Percentiles rank a stretch among this genome's conserved stretches.
Evolutionary conservation across 208 protist species (phyloP).

Genomic region (Angomonas desouzai): DNA sequence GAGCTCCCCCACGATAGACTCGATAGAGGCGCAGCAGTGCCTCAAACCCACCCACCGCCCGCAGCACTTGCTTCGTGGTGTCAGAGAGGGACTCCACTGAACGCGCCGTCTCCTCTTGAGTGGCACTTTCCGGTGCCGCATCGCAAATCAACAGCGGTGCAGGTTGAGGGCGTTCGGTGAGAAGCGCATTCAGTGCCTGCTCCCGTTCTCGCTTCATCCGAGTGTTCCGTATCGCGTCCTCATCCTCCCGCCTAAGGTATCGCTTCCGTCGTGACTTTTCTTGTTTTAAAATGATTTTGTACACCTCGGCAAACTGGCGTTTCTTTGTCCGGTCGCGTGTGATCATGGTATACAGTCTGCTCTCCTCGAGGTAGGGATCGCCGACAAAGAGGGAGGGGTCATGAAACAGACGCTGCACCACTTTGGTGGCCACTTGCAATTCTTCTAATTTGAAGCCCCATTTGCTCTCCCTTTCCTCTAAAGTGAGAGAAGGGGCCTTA

Average conservation of each 20-base stretch:
- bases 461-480: slow-evolving; percentile 54
- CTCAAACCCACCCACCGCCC: slow-evolving; percentile 78
- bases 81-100: slow-evolving; percentile 11
- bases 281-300: slow-evolving; percentile 81
- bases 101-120: not conserved
- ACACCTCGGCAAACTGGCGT: slow-evolving; percentile 61
- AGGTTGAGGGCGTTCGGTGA: slow-evolving; percentile 16
- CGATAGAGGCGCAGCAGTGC: slow-evolving; percentile 69
- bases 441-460: slow-evolving; percentile 87
- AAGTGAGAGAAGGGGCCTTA: slow-evolving; percentile 32
- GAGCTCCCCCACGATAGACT: slow-evolving; percentile 16
- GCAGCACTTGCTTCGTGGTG: slow-evolving; percentile 42
- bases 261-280: slow-evolving; percentile 71
- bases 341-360: slow-evolving; percentile 90
- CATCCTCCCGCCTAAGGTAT: slow-evolving; percentile 67
- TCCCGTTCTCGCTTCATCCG: slow-evolving; percentile 87
- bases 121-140: not conserved
- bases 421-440: slow-evolving; percentile 61
- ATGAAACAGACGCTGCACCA: slow-evolving; percentile 71
- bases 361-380: slow-evolving; percentile 75
- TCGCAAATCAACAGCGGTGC: slow-evolving; percentile 18
- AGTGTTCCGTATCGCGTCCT: slow-evolving; percentile 60
- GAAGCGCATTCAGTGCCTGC: slow-evolving; percentile 59
- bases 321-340: slow-evolving; percentile 81
- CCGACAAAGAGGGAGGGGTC: slow-evolving; percentile 80